Base-by-base conservation (phyloP, 495 filamentous ascomycete genomes). In the Parathielavia hyrcaniae region DNA sequence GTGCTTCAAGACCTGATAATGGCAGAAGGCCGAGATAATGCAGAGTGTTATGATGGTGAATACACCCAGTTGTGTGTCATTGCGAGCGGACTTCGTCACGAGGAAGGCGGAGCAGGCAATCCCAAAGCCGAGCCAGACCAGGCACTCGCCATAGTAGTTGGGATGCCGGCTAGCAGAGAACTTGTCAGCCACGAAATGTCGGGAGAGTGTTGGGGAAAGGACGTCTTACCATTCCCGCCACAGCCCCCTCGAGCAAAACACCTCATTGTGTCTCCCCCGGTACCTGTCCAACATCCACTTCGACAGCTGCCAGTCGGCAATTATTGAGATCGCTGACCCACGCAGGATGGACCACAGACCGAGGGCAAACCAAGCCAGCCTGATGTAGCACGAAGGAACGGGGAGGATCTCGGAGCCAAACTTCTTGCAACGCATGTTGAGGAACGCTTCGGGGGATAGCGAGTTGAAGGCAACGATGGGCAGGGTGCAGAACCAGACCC, bases 141-240 rank as follows among this genome's bases (percentile, higher is more conserved):
- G 83, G 14, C 69, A 73, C 65, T 88, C 85, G 3, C 85, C 85
- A 57, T 84, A 83, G 67, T 87, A 87, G 57, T 87, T 86, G 7
- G 84, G 85, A 69, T 83, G 83, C 35, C 81, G 69, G 35, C 79
- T 82, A 63, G 7, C 10, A 32, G 23, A 11, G 6, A 6, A n/a
- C 14, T 36, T 4, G 35, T 56, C 23, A 56, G 53, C 14, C 11
- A 13, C 5, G 52, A 38, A n/a, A 14, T 41, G 32, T 6, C 32
- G 1, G 12, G 8, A 3, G 7, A 9, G 13, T 55, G 6, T 53
- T 34, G 7, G 8, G 7, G 2, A 13, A 56, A 16, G 38, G n/a
- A 51, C n/a, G 22, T 35, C 23, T 63, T 53, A 71, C 71, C 69
- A 67, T 56, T 75, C 73, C 9, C 69, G 68, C 82, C 83, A 86